Percentiles rank a stretch among this genome's conserved stretches.
Evolutionary conservation across 108 stramenopile genomes (phyloP).

Genomic region (Schizochytrium sp.): DNA sequence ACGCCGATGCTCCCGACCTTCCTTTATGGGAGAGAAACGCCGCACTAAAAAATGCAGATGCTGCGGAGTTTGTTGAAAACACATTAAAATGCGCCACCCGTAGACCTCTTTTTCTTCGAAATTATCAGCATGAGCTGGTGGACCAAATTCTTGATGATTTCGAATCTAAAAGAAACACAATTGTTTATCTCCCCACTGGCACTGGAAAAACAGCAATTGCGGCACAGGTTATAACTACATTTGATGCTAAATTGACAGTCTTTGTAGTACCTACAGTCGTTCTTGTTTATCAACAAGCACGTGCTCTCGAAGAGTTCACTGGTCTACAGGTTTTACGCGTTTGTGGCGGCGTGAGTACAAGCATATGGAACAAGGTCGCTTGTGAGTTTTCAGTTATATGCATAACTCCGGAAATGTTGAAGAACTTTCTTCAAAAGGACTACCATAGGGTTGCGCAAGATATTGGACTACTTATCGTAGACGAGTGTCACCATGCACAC

Average conservation of each 20-base stretch:
- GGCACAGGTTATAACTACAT: neutral
- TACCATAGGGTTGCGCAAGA: neutral
- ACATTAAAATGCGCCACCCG: neutral
- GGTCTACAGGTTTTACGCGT: neutral
- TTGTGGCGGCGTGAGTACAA: neutral
- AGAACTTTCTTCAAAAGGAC: neutral
- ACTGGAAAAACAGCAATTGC: neutral
- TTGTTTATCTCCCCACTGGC: neutral
- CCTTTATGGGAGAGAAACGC: neutral
- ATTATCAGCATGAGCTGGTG: conserved; percentile 2
- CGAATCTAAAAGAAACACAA: neutral
- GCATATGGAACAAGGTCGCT: neutral
- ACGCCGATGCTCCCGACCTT: too few species aligned
- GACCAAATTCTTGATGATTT: neutral
- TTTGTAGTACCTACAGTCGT: conserved; percentile 8
- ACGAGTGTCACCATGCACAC: conserved; percentile 24
- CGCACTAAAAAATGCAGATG: neutral
- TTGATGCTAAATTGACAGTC: neutral
- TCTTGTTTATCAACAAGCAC: neutral
- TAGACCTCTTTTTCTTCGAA: neutral
- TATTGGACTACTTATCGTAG: neutral
- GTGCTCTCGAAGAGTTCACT: conserved; percentile 10
- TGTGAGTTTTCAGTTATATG: neutral
- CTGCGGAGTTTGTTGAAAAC: neutral
- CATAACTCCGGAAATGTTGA: neutral